Evolutionary conservation across 306 rosid species (phyloP).

Genomic region (Myrica gale): DNA sequence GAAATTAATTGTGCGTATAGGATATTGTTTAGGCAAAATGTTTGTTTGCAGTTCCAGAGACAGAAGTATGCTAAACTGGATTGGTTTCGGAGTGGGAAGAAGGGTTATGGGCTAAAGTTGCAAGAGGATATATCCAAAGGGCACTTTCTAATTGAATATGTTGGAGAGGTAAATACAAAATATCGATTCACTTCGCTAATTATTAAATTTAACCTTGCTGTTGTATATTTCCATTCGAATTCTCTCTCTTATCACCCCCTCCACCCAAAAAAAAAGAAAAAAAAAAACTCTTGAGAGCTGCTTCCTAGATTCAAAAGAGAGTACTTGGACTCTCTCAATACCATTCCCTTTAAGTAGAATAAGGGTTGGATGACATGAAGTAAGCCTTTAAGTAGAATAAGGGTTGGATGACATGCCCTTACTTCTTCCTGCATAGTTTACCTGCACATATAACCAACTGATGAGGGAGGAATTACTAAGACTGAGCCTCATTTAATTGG

Average conservation of each 20-base stretch:
- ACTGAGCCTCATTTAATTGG: not conserved
- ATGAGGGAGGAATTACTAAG: not conserved
- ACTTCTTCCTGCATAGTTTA: not conserved
- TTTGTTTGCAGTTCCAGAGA: slow-evolving; percentile 82
- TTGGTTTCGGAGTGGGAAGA: slow-evolving; percentile 87
- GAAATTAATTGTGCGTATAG: slow-evolving; percentile 21
- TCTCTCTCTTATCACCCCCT: slow-evolving; percentile 1
- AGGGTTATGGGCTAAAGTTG: slow-evolving; percentile 89
- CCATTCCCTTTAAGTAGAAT: not conserved
- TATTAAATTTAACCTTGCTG: slow-evolving; percentile 19
- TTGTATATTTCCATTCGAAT: slow-evolving; percentile 11
- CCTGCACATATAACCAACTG: not conserved
- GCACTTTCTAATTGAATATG: slow-evolving; percentile 90
- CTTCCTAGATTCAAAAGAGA: too few relatives aligned
- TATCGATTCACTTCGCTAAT: slow-evolving; percentile 16
- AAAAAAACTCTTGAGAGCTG: too few relatives aligned
- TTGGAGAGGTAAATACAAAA: slow-evolving; percentile 76
- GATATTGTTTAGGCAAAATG: slow-evolving; percentile 30
- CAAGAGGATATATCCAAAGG: slow-evolving; percentile 61
- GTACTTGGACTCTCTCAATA: too few relatives aligned
- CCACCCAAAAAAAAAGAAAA: not conserved
- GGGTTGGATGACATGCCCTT: not conserved
- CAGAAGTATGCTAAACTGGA: slow-evolving; percentile 70
- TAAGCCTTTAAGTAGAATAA: not conserved
- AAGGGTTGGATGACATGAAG: not conserved